A percentile compares a stretch with the other conserved stretches of the same genome.
These are phyloP conservation scores for Macrotyloma uniflorum DNA, from an alignment of 306 rosid species.

Conservation along the genomic window DNA sequence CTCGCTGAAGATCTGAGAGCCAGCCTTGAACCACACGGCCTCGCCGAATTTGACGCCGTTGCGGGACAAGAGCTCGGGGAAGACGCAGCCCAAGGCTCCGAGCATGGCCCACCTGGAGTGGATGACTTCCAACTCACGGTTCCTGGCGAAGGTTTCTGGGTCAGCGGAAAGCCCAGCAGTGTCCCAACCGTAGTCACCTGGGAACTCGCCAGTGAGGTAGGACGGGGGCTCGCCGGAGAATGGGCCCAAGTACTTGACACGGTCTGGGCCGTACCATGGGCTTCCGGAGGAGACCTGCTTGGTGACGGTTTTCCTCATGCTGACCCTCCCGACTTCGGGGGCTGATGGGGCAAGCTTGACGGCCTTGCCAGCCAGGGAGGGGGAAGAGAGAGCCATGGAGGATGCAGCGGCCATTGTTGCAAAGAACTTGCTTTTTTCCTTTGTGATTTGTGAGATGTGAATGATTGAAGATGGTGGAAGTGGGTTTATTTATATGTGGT, in stretches of 20 bases:
- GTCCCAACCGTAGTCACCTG: conserved; percentile 93
- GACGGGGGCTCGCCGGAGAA: conserved; percentile 81
- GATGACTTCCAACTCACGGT: conserved; percentile 84
- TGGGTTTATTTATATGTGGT: conserved; percentile 33
- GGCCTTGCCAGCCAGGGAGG: conserved; percentile 71
- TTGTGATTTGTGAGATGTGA: background rate
- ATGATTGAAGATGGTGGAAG: background rate
- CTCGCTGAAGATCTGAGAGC: conserved; percentile 86
- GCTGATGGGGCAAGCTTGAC: conserved; percentile 59
- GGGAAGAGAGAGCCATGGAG: conserved; percentile 83
- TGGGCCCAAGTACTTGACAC: conserved; percentile 96
- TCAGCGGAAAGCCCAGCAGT: conserved; percentile 92
- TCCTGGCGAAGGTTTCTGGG: conserved; percentile 84
- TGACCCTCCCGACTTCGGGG: conserved; percentile 47
- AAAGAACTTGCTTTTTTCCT: background rate
- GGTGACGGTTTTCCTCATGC: conserved; percentile 61
- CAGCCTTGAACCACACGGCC: conserved; percentile 96
- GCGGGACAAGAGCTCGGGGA: conserved; percentile 85
- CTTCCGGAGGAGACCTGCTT: conserved; percentile 60
- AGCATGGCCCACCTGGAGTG: conserved; percentile 95
- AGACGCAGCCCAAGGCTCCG: conserved; percentile 81
- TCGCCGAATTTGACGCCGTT: conserved; percentile 88
- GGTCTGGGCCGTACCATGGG: conserved; percentile 93
- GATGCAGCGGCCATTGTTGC: conserved; percentile 73
- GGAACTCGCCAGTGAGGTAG: conserved; percentile 77